Conservation (phyloP, 768 basidiomycete genomes). For the Naganishia onofrii region DNA sequence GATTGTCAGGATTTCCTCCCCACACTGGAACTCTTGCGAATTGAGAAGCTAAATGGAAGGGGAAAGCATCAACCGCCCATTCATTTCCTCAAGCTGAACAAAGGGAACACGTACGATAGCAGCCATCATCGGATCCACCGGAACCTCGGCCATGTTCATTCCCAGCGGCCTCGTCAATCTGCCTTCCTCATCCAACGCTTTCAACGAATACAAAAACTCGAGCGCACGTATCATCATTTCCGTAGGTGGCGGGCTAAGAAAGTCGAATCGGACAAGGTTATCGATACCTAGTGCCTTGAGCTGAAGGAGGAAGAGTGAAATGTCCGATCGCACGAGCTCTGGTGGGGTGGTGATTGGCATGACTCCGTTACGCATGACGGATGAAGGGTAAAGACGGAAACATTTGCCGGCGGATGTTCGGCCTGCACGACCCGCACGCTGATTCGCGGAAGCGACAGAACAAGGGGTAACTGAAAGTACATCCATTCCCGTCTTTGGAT, state of each 20-base stretch:
- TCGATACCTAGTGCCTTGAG: conserved; percentile 93
- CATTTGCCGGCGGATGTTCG: conserved; percentile 88
- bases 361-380: conserved; percentile 56
- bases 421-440: conserved; percentile 91
- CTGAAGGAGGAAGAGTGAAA: conserved; percentile 87
- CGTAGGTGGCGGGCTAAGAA: conserved; percentile 82
- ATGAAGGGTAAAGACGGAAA: conserved; percentile 79
- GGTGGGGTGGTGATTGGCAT: conserved; percentile 74
- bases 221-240: conserved; percentile 80
- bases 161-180: conserved; percentile 75
- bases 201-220: conserved; percentile 73
- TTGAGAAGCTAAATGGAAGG: conserved; percentile 65
- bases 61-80: background rate
- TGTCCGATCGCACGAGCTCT: conserved; percentile 85
- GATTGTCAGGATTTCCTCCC: conserved; percentile 92
- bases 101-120: conserved; percentile 76
- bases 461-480: conserved; percentile 78
- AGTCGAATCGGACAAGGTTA: conserved; percentile 88
- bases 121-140: conserved; percentile 88
- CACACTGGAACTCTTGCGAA: conserved; percentile 80
- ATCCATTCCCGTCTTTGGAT: conserved; percentile 78
- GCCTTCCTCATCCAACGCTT: conserved; percentile 74
- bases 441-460: conserved; percentile 83
- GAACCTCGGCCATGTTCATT: conserved; percentile 85
- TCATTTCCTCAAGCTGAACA: too few relatives aligned